Conservation (phyloP, 169 alveolate species). For the Plasmodium coatneyi region DNA sequence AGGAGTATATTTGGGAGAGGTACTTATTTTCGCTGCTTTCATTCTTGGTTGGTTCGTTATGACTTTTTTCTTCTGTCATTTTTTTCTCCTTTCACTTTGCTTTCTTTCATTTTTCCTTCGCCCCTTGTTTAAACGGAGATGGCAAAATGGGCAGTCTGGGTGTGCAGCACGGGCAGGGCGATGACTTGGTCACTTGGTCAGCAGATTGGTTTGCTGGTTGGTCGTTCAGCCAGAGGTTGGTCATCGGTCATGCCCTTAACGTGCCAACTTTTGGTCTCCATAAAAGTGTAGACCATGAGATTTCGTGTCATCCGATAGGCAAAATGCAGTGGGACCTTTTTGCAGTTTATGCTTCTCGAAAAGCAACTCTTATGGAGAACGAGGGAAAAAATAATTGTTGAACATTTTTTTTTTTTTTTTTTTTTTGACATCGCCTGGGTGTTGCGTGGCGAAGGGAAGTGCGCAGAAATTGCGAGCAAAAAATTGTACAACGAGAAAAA, state of each 20-base stretch:
- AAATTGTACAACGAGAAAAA: not conserved
- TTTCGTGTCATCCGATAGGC: not conserved
- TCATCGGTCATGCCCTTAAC: not conserved
- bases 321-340: not conserved
- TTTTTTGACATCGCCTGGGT: not conserved
- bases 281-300: not conserved
- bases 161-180: not conserved
- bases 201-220: not conserved
- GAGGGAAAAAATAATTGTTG: not conserved
- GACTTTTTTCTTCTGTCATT: slow-evolving; percentile 60
- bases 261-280: not conserved
- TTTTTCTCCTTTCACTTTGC: slow-evolving; percentile 21
- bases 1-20: slow-evolving; percentile 64
- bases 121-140: not conserved
- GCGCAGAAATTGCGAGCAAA: not conserved
- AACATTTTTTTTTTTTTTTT: not conserved
- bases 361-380: not conserved
- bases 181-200: not conserved
- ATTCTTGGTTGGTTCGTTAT: slow-evolving; percentile 43
- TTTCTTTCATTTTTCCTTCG: slow-evolving; percentile 13
- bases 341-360: not conserved
- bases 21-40: slow-evolving; percentile 64
- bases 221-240: not conserved
- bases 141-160: not conserved
- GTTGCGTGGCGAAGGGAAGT: not conserved